These are phyloP conservation scores for Thermothelomyces thermophilus DNA, from an alignment of 2,329 filamentous ascomycete species.

Conservation along the genomic window DNA sequence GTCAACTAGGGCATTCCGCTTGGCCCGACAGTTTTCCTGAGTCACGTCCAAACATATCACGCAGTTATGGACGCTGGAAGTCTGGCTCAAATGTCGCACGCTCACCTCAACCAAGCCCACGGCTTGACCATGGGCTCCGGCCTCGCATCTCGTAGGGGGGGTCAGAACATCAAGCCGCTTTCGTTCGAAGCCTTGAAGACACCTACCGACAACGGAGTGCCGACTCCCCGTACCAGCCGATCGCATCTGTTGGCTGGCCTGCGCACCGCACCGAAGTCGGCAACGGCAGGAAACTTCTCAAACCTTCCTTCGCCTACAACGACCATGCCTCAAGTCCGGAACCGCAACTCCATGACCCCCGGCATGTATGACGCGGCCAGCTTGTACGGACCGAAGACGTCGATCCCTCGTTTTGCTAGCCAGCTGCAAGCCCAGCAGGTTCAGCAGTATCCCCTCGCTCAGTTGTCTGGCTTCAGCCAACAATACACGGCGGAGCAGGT, in stretches of 20 bases:
- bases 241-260: slow-evolving; percentile 91
- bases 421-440: slow-evolving; percentile 28
- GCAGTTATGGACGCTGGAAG: slow-evolving; percentile 86
- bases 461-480: slow-evolving; percentile 28
- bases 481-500: slow-evolving; percentile 81
- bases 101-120: slow-evolving; percentile 64
- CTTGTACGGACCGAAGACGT: slow-evolving; percentile 50
- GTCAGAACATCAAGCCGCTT: slow-evolving; percentile 83
- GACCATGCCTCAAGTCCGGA: slow-evolving; percentile 36
- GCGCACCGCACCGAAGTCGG: slow-evolving; percentile 86
- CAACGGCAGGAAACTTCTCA: slow-evolving; percentile 63
- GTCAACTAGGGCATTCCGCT: not conserved
- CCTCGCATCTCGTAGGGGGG: slow-evolving; percentile 77
- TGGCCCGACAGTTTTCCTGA: not conserved
- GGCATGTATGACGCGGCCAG: slow-evolving; percentile 42
- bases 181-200: slow-evolving; percentile 68
- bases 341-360: slow-evolving; percentile 34
- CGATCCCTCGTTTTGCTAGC: slow-evolving; percentile 43
- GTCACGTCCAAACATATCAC: slow-evolving; percentile 6
- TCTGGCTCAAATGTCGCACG: slow-evolving; percentile 99
- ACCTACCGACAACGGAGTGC: slow-evolving; percentile 59
- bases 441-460: slow-evolving; percentile 27
- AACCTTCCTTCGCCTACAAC: slow-evolving; percentile 51
- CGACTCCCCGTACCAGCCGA: slow-evolving; percentile 87
- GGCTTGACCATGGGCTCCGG: slow-evolving; percentile 71